These are phyloP conservation scores for Laburnicola sp. DNA, from an alignment of 2,329 filamentous ascomycete genomes.

Conservation along the genomic window DNA sequence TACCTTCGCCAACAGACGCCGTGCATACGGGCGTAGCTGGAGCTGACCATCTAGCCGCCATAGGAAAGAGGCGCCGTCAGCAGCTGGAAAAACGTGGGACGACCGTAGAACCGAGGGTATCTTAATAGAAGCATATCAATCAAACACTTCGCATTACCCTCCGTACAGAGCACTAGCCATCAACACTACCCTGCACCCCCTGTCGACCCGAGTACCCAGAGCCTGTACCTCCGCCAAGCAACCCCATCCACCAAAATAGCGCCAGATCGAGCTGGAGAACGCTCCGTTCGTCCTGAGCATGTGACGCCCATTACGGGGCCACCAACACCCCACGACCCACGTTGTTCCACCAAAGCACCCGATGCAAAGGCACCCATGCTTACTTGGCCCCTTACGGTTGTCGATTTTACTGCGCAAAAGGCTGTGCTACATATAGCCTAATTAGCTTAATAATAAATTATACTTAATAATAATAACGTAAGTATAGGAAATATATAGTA, in stretches of 20 bases:
- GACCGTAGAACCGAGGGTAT: constrained; percentile 30
- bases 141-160: constrained; percentile 3
- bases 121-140: constrained; percentile 24
- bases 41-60: constrained; percentile 16
- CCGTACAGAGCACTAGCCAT: constrained; percentile 6
- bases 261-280: constrained; percentile 5
- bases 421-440: too few species aligned
- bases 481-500: too few species aligned
- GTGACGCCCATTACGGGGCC: constrained; percentile 1
- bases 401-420: too few species aligned
- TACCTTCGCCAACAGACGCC: constrained; percentile 26
- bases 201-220: constrained; percentile 4
- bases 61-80: constrained; percentile 5
- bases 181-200: constrained; percentile 1
- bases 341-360: not conserved
- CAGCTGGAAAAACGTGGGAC: not conserved
- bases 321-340: not conserved
- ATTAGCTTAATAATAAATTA: too few species aligned
- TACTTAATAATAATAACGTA: too few species aligned
- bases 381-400: too few species aligned
- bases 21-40: constrained; percentile 21
- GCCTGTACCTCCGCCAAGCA: constrained; percentile 5
- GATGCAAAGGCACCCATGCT: not conserved
- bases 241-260: constrained; percentile 4
- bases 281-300: not conserved